These are phyloP conservation scores for Cordyceps cicadae DNA, from an alignment of 2,329 filamentous ascomycete genomes.

Conservation along the genomic window DNA sequence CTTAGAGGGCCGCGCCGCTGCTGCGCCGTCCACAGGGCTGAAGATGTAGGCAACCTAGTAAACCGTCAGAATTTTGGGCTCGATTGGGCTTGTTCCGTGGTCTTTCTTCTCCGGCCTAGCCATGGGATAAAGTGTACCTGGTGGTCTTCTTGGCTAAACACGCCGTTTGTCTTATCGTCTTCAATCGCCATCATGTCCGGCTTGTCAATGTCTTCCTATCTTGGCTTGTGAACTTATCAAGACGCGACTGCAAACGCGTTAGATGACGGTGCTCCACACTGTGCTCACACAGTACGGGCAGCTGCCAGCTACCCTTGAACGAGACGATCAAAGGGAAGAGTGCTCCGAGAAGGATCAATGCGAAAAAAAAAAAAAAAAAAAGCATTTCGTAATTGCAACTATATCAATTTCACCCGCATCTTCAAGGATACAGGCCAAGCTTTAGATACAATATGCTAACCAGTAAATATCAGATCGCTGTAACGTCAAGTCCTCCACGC, in stretches of 20 bases:
- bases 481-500: not conserved
- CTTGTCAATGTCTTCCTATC: not conserved
- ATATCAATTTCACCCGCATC: not conserved
- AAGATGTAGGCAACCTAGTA: conserved; percentile 55
- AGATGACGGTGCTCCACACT: conserved; percentile 4
- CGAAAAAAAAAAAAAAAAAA: no score
- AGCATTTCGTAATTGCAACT: not conserved
- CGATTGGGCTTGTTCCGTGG: not conserved
- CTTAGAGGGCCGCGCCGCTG: conserved; percentile 41
- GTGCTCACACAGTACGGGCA: not conserved
- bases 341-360: not conserved
- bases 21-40: conserved; percentile 37
- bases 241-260: conserved; percentile 9
- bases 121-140: conserved; percentile 24
- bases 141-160: conserved; percentile 35
- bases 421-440: not conserved
- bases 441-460: not conserved
- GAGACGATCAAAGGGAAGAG: not conserved
- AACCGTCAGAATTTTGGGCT: conserved; percentile 13
- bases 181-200: conserved; percentile 1
- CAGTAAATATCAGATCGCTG: not conserved
- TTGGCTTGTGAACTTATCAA: not conserved
- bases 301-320: no score
- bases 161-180: conserved; percentile 15
- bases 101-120: no score